Conservation (phyloP, 106 monocot species). For the Platanthera zijinensis region DNA sequence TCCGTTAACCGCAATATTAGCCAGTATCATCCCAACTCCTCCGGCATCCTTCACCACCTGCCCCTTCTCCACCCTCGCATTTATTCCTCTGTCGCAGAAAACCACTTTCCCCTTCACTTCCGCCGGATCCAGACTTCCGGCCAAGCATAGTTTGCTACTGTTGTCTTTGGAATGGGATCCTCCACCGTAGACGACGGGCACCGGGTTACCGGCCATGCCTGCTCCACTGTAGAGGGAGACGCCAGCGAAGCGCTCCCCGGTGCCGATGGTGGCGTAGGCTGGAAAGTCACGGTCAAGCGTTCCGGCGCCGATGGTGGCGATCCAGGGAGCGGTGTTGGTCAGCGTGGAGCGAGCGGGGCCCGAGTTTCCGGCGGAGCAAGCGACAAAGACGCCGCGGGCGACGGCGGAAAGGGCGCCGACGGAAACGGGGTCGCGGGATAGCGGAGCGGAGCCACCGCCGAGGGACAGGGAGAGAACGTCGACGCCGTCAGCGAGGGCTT, state of each 20-base stretch:
- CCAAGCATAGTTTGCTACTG: slow-evolving; percentile 22
- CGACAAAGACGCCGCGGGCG: slow-evolving; percentile 28
- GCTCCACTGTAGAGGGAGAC: slow-evolving; percentile 45
- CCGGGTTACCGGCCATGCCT: slow-evolving; percentile 2
- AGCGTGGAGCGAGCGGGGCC: slow-evolving; percentile 26
- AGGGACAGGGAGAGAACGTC: slow-evolving; percentile 36
- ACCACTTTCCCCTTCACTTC: slow-evolving; percentile 43
- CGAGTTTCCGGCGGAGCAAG: slow-evolving; percentile 28
- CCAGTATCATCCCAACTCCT: slow-evolving; percentile 50
- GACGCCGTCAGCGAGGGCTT: slow-evolving; percentile 25
- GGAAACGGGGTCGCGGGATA: slow-evolving; percentile 9
- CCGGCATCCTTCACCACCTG: slow-evolving; percentile 50
- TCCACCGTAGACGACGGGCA: slow-evolving; percentile 13
- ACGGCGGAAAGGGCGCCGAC: slow-evolving; percentile 20
- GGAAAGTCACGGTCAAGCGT: slow-evolving; percentile 33
- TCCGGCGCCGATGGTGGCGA: slow-evolving; percentile 35
- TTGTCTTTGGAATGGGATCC: not conserved
- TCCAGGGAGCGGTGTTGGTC: slow-evolving; percentile 37
- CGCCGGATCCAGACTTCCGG: slow-evolving; percentile 29
- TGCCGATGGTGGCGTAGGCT: slow-evolving; percentile 17
- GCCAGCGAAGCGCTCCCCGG: slow-evolving; percentile 23
- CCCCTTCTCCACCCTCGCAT: slow-evolving; percentile 55
- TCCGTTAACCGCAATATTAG: slow-evolving; percentile 48
- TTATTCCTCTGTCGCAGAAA: slow-evolving; percentile 47
- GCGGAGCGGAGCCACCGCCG: slow-evolving; percentile 13